Percentiles rank a stretch among this genome's conserved stretches.
Evolutionary conservation across 164 flowering plant species (phyloP).

Genomic region (Umbellularia californica): DNA sequence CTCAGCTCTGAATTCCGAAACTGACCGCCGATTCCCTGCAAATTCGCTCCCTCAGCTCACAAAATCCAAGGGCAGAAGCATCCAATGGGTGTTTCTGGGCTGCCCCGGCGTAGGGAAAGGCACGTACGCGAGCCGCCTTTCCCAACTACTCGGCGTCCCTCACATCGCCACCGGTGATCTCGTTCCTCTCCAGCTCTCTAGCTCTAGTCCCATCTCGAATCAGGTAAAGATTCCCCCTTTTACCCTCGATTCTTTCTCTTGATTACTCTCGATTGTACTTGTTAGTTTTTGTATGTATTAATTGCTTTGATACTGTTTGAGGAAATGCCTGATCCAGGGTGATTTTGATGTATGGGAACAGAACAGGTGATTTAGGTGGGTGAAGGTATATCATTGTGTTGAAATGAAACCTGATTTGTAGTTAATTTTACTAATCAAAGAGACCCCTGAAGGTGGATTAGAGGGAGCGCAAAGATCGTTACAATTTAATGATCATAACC

Average conservation of each 20-base stretch:
- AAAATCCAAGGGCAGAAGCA: conserved; percentile 30
- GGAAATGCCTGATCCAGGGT: too few species aligned
- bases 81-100: conserved; percentile 95
- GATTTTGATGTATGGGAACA: too few species aligned
- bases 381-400: too few species aligned
- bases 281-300: too few species aligned
- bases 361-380: too few species aligned
- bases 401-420: too few species aligned
- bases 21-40: conserved; percentile 21
- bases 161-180: conserved; percentile 99
- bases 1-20: conserved; percentile 20
- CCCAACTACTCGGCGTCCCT: conserved; percentile 75
- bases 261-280: not conserved
- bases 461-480: too few species aligned
- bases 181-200: conserved; percentile 72
- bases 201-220: conserved; percentile 59
- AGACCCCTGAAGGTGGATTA: too few species aligned
- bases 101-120: conserved; percentile 97
- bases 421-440: too few species aligned
- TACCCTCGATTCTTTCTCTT: not conserved
- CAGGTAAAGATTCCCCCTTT: conserved; percentile 36
- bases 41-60: conserved; percentile 7
- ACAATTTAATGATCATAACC: too few species aligned
- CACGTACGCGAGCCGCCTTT: conserved; percentile 82
- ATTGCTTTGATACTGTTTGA: too few species aligned